Conservation (phyloP, 805 yeast species). For the Wickerhamomyces ciferrii region DNA sequence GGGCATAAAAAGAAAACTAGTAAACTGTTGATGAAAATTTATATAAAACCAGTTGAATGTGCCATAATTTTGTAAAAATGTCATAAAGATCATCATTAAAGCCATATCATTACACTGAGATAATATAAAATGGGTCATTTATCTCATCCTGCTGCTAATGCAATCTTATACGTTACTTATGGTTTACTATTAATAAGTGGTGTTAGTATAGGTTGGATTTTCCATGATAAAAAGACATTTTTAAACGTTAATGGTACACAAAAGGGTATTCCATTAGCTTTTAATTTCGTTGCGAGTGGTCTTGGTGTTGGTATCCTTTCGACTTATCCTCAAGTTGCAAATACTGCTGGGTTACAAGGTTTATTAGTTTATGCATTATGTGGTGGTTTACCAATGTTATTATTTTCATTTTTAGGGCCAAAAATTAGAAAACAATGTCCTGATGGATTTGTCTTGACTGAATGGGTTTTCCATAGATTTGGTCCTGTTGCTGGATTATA, state of each 20-base stretch:
- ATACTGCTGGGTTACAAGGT: slow-evolving; percentile 83
- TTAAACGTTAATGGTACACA: slow-evolving; percentile 79
- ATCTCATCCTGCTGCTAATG: slow-evolving; percentile 53
- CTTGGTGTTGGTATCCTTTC: slow-evolving; percentile 85
- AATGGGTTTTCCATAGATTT: slow-evolving; percentile 86
- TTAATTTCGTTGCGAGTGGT: slow-evolving; percentile 90
- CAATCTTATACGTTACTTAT: slow-evolving; percentile 58
- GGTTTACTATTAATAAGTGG: slow-evolving; percentile 51
- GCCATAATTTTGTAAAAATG: too few species aligned
- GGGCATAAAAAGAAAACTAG: neutral
- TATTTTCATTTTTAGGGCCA: slow-evolving; percentile 85
- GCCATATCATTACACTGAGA: neutral
- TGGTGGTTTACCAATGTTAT: slow-evolving; percentile 78
- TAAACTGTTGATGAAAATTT: neutral
- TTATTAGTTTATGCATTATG: slow-evolving; percentile 71
- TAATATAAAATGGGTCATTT: slow-evolving; percentile 29
- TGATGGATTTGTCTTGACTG: slow-evolving; percentile 85
- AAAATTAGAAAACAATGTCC: slow-evolving; percentile 74
- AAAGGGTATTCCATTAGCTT: slow-evolving; percentile 71
- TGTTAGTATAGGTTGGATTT: slow-evolving; percentile 53
- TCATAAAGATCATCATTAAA: too few species aligned
- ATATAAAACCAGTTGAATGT: too few species aligned
- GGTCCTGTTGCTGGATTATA: slow-evolving; percentile 72
- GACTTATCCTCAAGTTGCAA: slow-evolving; percentile 84
- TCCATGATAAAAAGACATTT: slow-evolving; percentile 48